Base-by-base conservation (phyloP, 495 filamentous ascomycete genomes). In the Monascus purpureus region DNA sequence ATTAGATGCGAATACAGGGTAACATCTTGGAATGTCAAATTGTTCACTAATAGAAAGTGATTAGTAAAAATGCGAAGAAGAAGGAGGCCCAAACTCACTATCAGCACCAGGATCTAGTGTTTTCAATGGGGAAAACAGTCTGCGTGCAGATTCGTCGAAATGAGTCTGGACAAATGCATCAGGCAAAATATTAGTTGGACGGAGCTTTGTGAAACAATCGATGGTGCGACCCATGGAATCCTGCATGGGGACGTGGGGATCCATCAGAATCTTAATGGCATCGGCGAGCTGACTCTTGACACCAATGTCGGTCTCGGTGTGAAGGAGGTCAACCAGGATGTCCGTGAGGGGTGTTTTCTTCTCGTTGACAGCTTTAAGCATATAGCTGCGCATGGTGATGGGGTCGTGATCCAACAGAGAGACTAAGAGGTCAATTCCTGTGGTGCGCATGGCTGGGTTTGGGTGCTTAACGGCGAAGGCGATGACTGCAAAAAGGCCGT, bases 231-330 rank as follows among this genome's bases (percentile, higher is more conserved):
- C 59, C 46, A 82, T 63, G 31, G 67, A 59, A 33, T 93, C 84
- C 39, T 63, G 64, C 38, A 65, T 31, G 28, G 61, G 55, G 26
- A 72, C 69, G 32, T 75, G 72, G n/a, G 84, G 85, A 45, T 96
- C 92, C 12, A 96, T 69, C 15, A 97, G 64, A 13, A 96, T 77
- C 55, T 93, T 95, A 49, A 97, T 80, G 16, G 90, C 83, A 57
- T 97, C 90, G 8, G 90, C 82, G 45, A 96, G 78, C 49, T 96
- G 92, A 17, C 84, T 85, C 61, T 94, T 94, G 37, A 96, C 84
- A 0, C 90, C 90, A 8, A 96, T 65, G 53, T 97, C 90, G 3
- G 77, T 74, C 53, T 97, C 92, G 1, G 84, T 76, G 23, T 96
- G 70, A 7, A 97, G 73, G 31, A 96, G 62, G 41, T 94, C 90